Base-by-base conservation (phyloP, 2,329 filamentous ascomycete genomes). In the Fusarium buharicum region DNA sequence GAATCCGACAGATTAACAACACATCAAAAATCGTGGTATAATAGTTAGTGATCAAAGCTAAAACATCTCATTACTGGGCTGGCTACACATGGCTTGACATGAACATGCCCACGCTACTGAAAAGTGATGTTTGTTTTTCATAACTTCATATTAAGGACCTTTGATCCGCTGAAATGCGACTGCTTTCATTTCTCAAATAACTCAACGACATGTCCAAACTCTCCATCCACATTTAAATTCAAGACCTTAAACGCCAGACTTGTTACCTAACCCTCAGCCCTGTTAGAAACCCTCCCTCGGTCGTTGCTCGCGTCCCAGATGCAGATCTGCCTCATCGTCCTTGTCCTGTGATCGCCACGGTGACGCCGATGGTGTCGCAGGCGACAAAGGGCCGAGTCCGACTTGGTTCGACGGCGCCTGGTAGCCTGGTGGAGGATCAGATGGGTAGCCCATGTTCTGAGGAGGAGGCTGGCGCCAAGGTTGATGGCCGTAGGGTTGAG, bases 271-370 rank as follows among this genome's bases (percentile, higher is more conserved):
- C 22, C 6, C 12, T 16, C 34, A 39, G 34, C 14, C 12, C 17
- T 31, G 30, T 65, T 50, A 76, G 28, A 68, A 68, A 53, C 76
- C 74, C 54, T 77, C 75, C 41, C 73, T 68, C 7, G 74, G 75
- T 33, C 68, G 68, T 46, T 75, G 73, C 39, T 66, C 65, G 38
- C 62, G 66, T 6, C 72, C 70, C n/a, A 76, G 46, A 16, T 74
- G 64, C 22, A 74, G 57, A 46, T 74, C 72, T 6, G 71, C 65
- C 12, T 75, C 75, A 39, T 74, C 67, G 28, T 72, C 66, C 43
- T 73, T 72, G 10, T 50, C 52, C 10, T 67, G 61, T 20, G 61
- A 57, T 17, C 66, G 70, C 55, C 73, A 73, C 3, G 74, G 69
- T 5, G 70, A 73, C 3, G 74, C 67, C 3, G 70, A 67, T 13